phyloP scores from a whole-genome alignment of 768 basidiomycete genomes.

The Pisolithus sp. region DNA sequence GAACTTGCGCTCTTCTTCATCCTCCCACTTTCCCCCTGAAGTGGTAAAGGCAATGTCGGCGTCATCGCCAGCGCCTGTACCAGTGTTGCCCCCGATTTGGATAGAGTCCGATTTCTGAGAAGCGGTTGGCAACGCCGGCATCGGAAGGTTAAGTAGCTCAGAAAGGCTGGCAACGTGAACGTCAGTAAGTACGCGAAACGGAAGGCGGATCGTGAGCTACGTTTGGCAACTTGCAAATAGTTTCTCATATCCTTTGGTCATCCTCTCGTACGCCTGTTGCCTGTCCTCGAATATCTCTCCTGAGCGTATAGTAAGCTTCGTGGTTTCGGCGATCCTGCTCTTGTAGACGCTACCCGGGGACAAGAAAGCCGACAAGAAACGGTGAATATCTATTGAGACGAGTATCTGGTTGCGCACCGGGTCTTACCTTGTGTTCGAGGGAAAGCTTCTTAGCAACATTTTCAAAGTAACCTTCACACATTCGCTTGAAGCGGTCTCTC shows the following conservation, averaged over 20 bases:
- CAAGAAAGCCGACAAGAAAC: neutral
- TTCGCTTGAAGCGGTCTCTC: slow-evolving; percentile 82
- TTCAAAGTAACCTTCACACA: slow-evolving; percentile 93
- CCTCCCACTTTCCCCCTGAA: slow-evolving; percentile 90
- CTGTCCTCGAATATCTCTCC: slow-evolving; percentile 99
- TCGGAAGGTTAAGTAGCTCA: slow-evolving; percentile 77
- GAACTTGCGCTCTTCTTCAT: slow-evolving; percentile 92
- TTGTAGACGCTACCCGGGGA: slow-evolving; percentile 68
- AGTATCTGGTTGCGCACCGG: neutral
- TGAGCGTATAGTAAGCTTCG: slow-evolving; percentile 97
- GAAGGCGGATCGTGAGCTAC: slow-evolving; percentile 36
- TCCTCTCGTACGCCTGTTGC: slow-evolving; percentile 97
- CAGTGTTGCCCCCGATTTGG: slow-evolving; percentile 51
- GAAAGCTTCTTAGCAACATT: slow-evolving; percentile 86
- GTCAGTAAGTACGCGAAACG: slow-evolving; percentile 7
- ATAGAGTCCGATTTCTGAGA: slow-evolving; percentile 81
- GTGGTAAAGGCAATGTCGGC: slow-evolving; percentile 45
- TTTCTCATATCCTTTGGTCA: slow-evolving; percentile 95
- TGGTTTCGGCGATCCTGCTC: slow-evolving; percentile 96
- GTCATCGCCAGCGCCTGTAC: slow-evolving; percentile 43
- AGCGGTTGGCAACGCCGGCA: slow-evolving; percentile 78
- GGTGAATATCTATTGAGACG: neutral
- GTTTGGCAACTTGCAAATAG: slow-evolving; percentile 82
- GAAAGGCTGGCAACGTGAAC: slow-evolving; percentile 54
- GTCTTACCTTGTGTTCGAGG: slow-evolving; percentile 79